A percentile compares a stretch with the other conserved stretches of the same genome.
Evolutionary conservation across 805 yeast species (phyloP).

Genomic region (Saturnispora hagleri): DNA sequence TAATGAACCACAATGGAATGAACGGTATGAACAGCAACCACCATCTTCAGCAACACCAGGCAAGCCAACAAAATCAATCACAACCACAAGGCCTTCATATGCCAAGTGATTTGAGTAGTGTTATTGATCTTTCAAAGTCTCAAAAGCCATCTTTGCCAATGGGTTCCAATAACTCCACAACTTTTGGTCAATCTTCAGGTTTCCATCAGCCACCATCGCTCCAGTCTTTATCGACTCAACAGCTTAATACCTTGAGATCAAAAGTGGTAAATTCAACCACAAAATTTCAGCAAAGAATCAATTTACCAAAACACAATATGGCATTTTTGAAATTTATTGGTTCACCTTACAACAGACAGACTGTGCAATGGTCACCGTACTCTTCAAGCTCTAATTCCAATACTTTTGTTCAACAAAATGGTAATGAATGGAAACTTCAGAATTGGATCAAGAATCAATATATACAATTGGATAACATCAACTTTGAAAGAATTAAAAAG

Average conservation of each 20-base stretch:
- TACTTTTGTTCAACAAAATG: constrained; percentile 30
- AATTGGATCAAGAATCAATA: constrained; percentile 27
- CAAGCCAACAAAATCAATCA: neutral
- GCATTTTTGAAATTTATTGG: constrained; percentile 23
- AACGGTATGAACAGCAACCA: neutral
- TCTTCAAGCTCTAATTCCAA: constrained; percentile 25
- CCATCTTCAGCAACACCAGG: neutral
- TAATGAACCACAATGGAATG: neutral
- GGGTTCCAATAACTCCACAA: neutral
- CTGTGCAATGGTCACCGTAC: constrained; percentile 26
- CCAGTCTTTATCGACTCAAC: constrained; percentile 5
- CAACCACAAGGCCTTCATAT: neutral
- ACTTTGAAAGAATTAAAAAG: constrained; percentile 22
- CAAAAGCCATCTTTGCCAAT: neutral
- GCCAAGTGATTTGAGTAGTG: neutral
- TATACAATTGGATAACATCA: constrained; percentile 25
- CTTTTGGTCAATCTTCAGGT: neutral
- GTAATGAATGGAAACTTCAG: constrained; percentile 27
- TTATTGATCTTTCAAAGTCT: neutral
- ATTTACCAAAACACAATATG: constrained; percentile 8
- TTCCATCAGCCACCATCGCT: constrained; percentile 13
- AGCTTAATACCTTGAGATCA: constrained; percentile 3
- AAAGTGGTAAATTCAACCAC: constrained; percentile 1
- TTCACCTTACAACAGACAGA: constrained; percentile 24
- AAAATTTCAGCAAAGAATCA: constrained; percentile 10